A percentile compares a stretch with the other conserved stretches of the same genome.
Conservation (phyloP, 1,284 basidiomycete genomes). For the Irpex lacteus region DNA sequence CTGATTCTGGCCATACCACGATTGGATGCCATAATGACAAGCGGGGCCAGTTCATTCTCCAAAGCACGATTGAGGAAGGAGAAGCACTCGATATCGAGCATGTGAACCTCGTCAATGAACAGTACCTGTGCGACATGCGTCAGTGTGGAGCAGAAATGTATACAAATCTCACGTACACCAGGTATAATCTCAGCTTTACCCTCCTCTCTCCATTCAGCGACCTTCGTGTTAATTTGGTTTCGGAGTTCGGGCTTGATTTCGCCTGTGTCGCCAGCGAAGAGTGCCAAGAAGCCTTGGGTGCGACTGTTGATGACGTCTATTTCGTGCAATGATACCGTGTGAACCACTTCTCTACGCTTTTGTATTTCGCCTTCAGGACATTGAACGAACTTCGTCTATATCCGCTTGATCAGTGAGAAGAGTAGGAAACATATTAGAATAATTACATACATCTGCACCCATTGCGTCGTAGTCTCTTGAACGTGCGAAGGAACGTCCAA, state of each 20-base stretch:
- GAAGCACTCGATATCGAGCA: constrained; percentile 99
- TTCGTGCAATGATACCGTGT: constrained; percentile 97
- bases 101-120: constrained; percentile 96
- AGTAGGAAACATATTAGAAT: background rate
- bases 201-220: constrained; percentile 97
- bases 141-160: background rate
- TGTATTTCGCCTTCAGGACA: constrained; percentile 98
- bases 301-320: constrained; percentile 99
- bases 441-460: constrained; percentile 82
- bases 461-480: constrained; percentile 99
- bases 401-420: constrained; percentile 3
- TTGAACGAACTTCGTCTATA: constrained; percentile 94
- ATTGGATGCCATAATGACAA: constrained; percentile 99
- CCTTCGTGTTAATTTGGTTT: constrained; percentile 96
- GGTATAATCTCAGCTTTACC: constrained; percentile 98
- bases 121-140: constrained; percentile 55
- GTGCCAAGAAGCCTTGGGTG: constrained; percentile 86
- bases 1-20: constrained; percentile 93
- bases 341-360: constrained; percentile 94
- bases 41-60: constrained; percentile 89
- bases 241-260: constrained; percentile 98
- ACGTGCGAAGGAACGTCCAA: constrained; percentile 92
- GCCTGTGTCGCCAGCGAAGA: constrained; percentile 90
- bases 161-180: constrained; percentile 61
- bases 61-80: constrained; percentile 97